Evolutionary conservation across 345 rosid species (phyloP), one percentile per base, ranked within the genome.

Genomic region (Hevea brasiliensis): DNA sequence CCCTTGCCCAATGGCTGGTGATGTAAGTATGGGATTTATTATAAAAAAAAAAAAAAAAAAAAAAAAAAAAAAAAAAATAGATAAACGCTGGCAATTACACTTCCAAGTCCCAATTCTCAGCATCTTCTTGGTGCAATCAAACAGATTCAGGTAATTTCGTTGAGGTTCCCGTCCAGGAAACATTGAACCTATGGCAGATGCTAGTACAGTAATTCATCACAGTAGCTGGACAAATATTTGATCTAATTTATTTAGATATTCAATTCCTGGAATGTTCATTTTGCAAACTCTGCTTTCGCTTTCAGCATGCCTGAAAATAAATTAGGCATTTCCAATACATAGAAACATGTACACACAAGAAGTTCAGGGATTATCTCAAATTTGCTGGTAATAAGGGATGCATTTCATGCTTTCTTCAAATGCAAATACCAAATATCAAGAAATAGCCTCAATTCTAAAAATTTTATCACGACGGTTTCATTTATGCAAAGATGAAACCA

Each of bases 151-250:
- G 73, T 40, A 57, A 56, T 24, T 70, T 70, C 23, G 23, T 41
- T 40, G 3, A 56, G 64, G 73, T 44, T 57, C 61, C 73, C 26
- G 29, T n/a, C 32, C 3, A 68, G 65, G 55, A 42, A 42, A 70
- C 65, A 40, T 26, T 32, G 37, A 32, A 32, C 2, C 37, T 32
- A 1, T 42, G 32, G 29, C 29, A 54, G 13, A 8, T 18, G 65
- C 12, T 9, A 3, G 45, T 5, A 13, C 45, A 56, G 50, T 37
- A 68, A 21, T 32, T n/a, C 48, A 29, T 3, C 7, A 5, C 11
- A 47, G 55, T 7, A 7, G 18, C 69, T 2, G 8, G 8, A 24
- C 47, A 29, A n/a, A 14, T n/a, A n/a, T 18, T 27, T 20, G 0
- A 24, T 47, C 70, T n/a, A 17, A 3, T 15, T 35, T 18, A 40